Evolutionary conservation across 1,284 basidiomycete genomes (phyloP).

Genomic region (Ceratobasidium sp.): DNA sequence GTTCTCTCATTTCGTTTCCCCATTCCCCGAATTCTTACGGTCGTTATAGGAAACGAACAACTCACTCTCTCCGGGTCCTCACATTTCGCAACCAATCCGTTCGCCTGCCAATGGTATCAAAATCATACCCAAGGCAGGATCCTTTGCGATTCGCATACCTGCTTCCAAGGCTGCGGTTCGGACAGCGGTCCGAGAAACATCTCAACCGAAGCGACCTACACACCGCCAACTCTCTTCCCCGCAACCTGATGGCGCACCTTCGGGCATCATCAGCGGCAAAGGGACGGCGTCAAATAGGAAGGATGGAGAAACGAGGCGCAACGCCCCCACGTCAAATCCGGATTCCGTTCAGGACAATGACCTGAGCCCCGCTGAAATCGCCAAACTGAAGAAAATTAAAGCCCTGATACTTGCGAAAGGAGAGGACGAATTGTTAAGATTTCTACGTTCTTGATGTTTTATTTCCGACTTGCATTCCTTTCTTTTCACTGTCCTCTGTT

Average conservation of each 20-base stretch:
- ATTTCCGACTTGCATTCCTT: constrained; percentile 19
- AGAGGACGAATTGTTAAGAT: constrained; percentile 48
- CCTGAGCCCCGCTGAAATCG: constrained; percentile 44
- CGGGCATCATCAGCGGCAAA: constrained; percentile 1
- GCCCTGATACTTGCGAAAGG: constrained; percentile 47
- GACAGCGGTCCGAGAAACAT: constrained; percentile 4
- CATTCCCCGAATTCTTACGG: background rate
- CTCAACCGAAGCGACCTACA: constrained; percentile 4
- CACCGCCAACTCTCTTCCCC: constrained; percentile 14
- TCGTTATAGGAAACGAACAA: constrained; percentile 3
- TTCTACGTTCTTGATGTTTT: constrained; percentile 45
- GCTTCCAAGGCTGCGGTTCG: constrained; percentile 35
- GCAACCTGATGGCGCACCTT: constrained; percentile 6
- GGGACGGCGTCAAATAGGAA: background rate
- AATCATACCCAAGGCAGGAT: constrained; percentile 43
- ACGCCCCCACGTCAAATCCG: background rate
- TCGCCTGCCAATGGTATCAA: constrained; percentile 31
- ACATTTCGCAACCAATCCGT: constrained; percentile 15
- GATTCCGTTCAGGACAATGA: background rate
- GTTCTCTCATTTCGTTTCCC: constrained; percentile 6
- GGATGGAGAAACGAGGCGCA: background rate
- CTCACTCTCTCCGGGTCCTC: constrained; percentile 13
- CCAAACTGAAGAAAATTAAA: constrained; percentile 46
- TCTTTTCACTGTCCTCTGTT: constrained; percentile 9
- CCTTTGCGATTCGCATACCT: constrained; percentile 41